A percentile compares a stretch with the other conserved stretches of the same genome.
Conservation (phyloP, 2,329 filamentous ascomycete species). For the Aspergillus ochraceoroseus region DNA sequence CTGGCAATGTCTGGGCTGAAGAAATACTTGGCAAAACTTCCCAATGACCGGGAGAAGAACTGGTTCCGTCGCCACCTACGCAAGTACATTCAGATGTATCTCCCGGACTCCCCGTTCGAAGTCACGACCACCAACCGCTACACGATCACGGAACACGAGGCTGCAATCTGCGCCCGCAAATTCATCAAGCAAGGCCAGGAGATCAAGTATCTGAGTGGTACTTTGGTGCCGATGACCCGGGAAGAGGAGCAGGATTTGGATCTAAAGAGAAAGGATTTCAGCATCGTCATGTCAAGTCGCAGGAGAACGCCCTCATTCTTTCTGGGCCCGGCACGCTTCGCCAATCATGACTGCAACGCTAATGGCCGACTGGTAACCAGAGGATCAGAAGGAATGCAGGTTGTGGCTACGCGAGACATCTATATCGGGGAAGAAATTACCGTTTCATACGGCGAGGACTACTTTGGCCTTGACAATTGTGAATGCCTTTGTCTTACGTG, state of each 20-base stretch:
- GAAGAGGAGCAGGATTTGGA: slow-evolving; percentile 84
- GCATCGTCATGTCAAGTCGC: slow-evolving; percentile 88
- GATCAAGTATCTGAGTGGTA: slow-evolving; percentile 85
- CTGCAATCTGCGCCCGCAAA: slow-evolving; percentile 74
- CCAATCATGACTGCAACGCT: slow-evolving; percentile 93
- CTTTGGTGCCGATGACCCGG: slow-evolving; percentile 85
- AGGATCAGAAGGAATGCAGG: slow-evolving; percentile 81
- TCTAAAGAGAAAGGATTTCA: slow-evolving; percentile 83
- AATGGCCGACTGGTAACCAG: slow-evolving; percentile 84
- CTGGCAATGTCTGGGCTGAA: slow-evolving; percentile 67
- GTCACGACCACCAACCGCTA: slow-evolving; percentile 92
- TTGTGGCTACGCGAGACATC: slow-evolving; percentile 78
- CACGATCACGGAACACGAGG: slow-evolving; percentile 84
- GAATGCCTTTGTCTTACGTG: slow-evolving; percentile 91
- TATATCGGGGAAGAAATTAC: slow-evolving; percentile 89
- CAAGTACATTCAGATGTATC: slow-evolving; percentile 88
- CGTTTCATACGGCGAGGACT: slow-evolving; percentile 90
- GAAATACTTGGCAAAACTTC: slow-evolving; percentile 64
- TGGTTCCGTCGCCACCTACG: slow-evolving; percentile 81
- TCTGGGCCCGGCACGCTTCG: slow-evolving; percentile 89
- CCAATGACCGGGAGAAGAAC: slow-evolving; percentile 71
- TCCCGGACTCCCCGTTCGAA: slow-evolving; percentile 91
- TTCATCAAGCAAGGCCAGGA: slow-evolving; percentile 75
- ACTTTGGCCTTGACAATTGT: slow-evolving; percentile 91
- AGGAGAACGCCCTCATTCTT: slow-evolving; percentile 89